These are phyloP conservation scores for Tetradesmus obliquus DNA, from an alignment of 139 green algal species.

Conservation along the genomic window DNA sequence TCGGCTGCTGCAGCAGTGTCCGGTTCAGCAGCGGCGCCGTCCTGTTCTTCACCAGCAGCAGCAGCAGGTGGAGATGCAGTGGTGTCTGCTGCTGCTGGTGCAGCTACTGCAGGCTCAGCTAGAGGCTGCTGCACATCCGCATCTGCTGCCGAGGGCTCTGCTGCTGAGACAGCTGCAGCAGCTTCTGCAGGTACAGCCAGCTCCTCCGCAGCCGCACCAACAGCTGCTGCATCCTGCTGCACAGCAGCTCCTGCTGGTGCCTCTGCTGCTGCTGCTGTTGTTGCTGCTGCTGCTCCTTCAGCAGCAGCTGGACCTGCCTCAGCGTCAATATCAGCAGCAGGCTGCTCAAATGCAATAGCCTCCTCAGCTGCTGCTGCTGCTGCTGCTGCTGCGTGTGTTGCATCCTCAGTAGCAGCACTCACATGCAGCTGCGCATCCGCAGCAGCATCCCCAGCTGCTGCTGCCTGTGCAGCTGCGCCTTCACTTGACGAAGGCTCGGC, in stretches of 20 bases:
- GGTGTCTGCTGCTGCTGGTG: background rate
- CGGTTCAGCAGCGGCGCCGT: background rate
- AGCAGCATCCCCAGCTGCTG: background rate
- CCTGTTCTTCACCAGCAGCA: background rate
- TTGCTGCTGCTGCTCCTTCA: background rate
- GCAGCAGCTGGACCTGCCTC: background rate
- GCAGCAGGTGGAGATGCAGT: background rate
- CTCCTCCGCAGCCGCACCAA: background rate
- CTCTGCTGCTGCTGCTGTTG: background rate
- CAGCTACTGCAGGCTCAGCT: constrained; percentile 7
- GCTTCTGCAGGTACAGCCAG: background rate
- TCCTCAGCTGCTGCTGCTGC: background rate
- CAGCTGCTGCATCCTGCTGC: background rate
- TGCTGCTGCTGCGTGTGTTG: background rate
- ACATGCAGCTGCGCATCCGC: background rate
- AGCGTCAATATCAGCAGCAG: background rate
- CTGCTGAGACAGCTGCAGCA: background rate
- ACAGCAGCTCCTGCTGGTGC: background rate
- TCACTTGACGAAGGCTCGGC: too few species aligned
- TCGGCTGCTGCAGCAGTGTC: background rate
- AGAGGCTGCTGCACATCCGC: background rate
- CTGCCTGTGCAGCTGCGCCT: background rate
- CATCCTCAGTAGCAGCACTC: background rate
- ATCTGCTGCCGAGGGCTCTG: background rate
- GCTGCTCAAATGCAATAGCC: background rate